Evolutionary conservation across 768 basidiomycete genomes (phyloP).

Genomic region (button mushroom (Agaricus bisporus)): DNA sequence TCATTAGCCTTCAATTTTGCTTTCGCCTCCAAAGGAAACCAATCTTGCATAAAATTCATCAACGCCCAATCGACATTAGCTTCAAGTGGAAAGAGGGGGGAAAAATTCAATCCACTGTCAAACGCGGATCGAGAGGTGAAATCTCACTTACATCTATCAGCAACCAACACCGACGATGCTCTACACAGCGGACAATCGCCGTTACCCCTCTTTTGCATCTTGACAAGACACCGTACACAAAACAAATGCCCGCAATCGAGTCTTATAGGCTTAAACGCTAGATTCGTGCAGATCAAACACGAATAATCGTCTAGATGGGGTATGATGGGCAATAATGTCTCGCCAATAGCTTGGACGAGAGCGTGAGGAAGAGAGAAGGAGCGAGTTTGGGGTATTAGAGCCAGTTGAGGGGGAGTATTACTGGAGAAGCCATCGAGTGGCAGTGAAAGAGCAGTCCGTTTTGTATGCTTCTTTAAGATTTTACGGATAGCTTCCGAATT

Average conservation of each 20-base stretch:
- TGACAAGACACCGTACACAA: slow-evolving; percentile 76
- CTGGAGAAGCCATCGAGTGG: slow-evolving; percentile 17
- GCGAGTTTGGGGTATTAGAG: slow-evolving; percentile 8
- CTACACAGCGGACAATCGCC: slow-evolving; percentile 83
- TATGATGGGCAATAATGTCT: slow-evolving; percentile 74
- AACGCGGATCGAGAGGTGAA: background rate
- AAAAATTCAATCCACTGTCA: background rate
- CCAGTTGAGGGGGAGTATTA: slow-evolving; percentile 12
- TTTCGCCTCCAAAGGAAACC: slow-evolving; percentile 83
- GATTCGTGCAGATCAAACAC: slow-evolving; percentile 82
- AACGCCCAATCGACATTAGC: slow-evolving; percentile 78
- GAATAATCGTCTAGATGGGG: slow-evolving; percentile 80
- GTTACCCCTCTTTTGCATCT: slow-evolving; percentile 82
- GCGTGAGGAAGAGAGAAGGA: slow-evolving; percentile 26
- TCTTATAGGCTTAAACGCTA: slow-evolving; percentile 91
- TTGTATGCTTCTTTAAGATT: slow-evolving; percentile 91
- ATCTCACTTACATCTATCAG: slow-evolving; percentile 62
- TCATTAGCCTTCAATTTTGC: slow-evolving; percentile 73
- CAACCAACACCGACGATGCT: slow-evolving; percentile 66
- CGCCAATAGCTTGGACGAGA: slow-evolving; percentile 78
- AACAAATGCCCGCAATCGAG: slow-evolving; percentile 77
- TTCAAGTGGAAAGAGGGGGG: slow-evolving; percentile 19
- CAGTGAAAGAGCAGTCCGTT: slow-evolving; percentile 78
- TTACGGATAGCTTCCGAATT: slow-evolving; percentile 89
- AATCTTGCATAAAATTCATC: slow-evolving; percentile 83